Percentiles rank a stretch among this genome's conserved stretches.
These are phyloP conservation scores for Aspergillus mulundensis DNA, from an alignment of 495 filamentous ascomycete genomes.

Conservation along the genomic window DNA sequence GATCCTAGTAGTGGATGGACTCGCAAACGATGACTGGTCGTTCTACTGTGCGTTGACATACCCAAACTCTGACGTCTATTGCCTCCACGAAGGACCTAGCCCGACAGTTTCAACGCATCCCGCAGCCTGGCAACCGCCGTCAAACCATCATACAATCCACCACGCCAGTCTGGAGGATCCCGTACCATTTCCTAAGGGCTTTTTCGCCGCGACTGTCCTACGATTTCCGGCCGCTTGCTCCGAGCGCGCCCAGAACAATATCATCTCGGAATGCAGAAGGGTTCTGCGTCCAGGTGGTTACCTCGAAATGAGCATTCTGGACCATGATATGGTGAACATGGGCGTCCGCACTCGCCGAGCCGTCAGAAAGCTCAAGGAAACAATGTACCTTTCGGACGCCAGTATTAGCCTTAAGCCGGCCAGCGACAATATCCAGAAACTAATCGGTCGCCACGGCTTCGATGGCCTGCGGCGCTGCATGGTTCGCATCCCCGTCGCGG, in stretches of 20 bases:
- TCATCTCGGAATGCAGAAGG: slow-evolving; percentile 82
- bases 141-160: slow-evolving; percentile 83
- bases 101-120: slow-evolving; percentile 33
- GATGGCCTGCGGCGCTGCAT: slow-evolving; percentile 81
- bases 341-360: slow-evolving; percentile 69
- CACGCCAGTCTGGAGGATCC: slow-evolving; percentile 61
- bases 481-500: slow-evolving; percentile 84
- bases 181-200: slow-evolving; percentile 84
- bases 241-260: slow-evolving; percentile 69
- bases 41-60: slow-evolving; percentile 96
- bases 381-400: slow-evolving; percentile 59
- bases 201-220: slow-evolving; percentile 80
- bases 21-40: slow-evolving; percentile 93
- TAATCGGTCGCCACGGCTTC: slow-evolving; percentile 77
- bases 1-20: slow-evolving; percentile 86
- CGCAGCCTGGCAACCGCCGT: slow-evolving; percentile 55
- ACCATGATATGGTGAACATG: slow-evolving; percentile 86
- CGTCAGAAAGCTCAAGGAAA: slow-evolving; percentile 72
- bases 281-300: slow-evolving; percentile 89
- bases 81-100: slow-evolving; percentile 41
- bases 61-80: slow-evolving; percentile 79
- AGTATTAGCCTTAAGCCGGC: slow-evolving; percentile 67
- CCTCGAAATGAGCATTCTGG: slow-evolving; percentile 79
- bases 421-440: slow-evolving; percentile 71
- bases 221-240: slow-evolving; percentile 79